Percentiles rank a stretch among this genome's conserved stretches.
phyloP scores from a whole-genome alignment of 257 asterid species.

The Echium plantagineum region DNA sequence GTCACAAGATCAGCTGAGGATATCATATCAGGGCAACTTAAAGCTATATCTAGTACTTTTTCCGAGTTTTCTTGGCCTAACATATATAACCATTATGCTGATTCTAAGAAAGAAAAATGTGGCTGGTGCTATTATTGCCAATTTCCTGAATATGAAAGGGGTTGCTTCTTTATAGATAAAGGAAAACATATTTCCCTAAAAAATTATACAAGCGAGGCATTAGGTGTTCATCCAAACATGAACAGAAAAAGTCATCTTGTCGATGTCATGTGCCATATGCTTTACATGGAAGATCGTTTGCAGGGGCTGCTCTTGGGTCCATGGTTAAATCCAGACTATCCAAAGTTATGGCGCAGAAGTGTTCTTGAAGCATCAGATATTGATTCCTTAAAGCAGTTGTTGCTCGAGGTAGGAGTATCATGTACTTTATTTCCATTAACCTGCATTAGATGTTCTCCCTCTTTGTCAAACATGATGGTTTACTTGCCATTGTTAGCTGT shows the following conservation, averaged over 20 bases:
- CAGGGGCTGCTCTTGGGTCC: conserved; percentile 89
- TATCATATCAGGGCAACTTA: conserved; percentile 51
- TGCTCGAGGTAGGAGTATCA: conserved; percentile 48
- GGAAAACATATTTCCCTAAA: conserved; percentile 36
- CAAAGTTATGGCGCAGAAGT: conserved; percentile 57
- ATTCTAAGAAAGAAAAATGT: conserved; percentile 60
- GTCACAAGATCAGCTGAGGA: conserved; percentile 48
- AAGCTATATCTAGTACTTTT: conserved; percentile 48
- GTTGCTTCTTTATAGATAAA: conserved; percentile 59
- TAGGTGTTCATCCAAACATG: conserved; percentile 33
- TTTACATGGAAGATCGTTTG: conserved; percentile 65
- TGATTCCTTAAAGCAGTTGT: conserved; percentile 31
- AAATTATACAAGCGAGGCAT: conserved; percentile 39
- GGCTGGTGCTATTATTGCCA: conserved; percentile 91
- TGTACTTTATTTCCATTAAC: background rate
- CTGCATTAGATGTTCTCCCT: background rate
- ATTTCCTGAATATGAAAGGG: conserved; percentile 52
- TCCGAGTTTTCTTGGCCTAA: conserved; percentile 63
- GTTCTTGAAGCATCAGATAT: conserved; percentile 36
- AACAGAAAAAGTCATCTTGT: conserved; percentile 52
- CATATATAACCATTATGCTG: conserved; percentile 22
- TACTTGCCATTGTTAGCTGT: background rate
- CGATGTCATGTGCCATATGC: conserved; percentile 60
- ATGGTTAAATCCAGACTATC: conserved; percentile 70
- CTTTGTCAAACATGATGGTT: background rate